These are phyloP conservation scores for Cladobotryum protrusum DNA, from an alignment of 2,329 filamentous ascomycete species.

Conservation along the genomic window DNA sequence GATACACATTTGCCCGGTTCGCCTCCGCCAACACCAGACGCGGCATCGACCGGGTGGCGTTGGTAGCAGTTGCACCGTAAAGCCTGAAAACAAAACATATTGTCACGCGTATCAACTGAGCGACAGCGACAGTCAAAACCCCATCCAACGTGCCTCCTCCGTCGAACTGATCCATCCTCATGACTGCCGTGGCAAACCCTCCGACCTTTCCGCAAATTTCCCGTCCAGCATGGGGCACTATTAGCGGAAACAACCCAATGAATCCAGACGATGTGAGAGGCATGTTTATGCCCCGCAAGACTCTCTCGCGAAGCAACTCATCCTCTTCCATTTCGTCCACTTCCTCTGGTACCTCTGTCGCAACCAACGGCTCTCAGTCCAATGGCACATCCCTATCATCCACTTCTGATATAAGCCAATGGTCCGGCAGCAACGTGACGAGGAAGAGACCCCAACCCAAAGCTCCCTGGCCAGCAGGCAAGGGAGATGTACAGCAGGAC, in stretches of 20 bases:
- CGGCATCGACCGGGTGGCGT: not conserved
- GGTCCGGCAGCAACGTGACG: constrained; percentile 40
- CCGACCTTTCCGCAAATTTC: constrained; percentile 58
- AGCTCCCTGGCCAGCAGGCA: constrained; percentile 43
- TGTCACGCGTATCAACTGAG: too few relatives aligned
- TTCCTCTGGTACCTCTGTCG: constrained; percentile 58
- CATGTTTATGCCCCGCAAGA: constrained; percentile 87
- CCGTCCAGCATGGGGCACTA: constrained; percentile 56
- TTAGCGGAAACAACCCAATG: constrained; percentile 61
- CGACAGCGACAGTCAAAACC: not conserved
- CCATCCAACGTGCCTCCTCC: not conserved
- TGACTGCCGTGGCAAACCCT: constrained; percentile 63
- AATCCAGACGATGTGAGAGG: constrained; percentile 77
- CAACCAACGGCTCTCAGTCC: constrained; percentile 52
- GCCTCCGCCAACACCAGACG: not conserved
- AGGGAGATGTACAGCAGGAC: constrained; percentile 42
- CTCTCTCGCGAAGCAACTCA: constrained; percentile 79
- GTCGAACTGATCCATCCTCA: constrained; percentile 34
- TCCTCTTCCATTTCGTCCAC: constrained; percentile 75
- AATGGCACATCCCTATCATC: constrained; percentile 52
- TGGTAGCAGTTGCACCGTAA: not conserved
- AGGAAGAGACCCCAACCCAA: constrained; percentile 49
- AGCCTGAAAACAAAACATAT: not conserved
- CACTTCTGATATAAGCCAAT: constrained; percentile 44
- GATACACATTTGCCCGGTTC: not conserved